Conservation (phyloP, 2,329 filamentous ascomycete species). For the Mollisia scopiformis region DNA sequence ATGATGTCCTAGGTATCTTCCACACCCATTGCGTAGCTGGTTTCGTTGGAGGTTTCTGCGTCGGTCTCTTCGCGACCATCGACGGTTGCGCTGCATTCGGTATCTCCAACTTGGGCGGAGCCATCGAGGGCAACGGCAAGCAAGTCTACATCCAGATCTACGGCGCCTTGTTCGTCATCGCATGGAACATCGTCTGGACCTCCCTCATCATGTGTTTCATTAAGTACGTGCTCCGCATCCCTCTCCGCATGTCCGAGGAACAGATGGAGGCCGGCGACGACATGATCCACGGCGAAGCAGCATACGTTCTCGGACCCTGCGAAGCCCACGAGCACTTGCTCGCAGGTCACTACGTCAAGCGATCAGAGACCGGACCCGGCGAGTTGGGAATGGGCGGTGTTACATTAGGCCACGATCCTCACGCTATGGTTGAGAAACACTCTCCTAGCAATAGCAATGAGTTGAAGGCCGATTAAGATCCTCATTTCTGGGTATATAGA, state of each 20-base stretch:
- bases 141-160: slow-evolving; percentile 40
- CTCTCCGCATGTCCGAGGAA: slow-evolving; percentile 50
- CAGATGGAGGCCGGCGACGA: slow-evolving; percentile 49
- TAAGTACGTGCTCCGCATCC: slow-evolving; percentile 50
- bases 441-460: neutral
- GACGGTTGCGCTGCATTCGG: slow-evolving; percentile 51
- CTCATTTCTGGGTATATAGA: too few species aligned
- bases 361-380: slow-evolving; percentile 10
- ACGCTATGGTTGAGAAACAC: slow-evolving; percentile 4
- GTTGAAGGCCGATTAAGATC: neutral
- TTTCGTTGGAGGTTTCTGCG: slow-evolving; percentile 47
- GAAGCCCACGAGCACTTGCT: slow-evolving; percentile 24
- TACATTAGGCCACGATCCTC: slow-evolving; percentile 21
- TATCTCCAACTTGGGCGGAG: slow-evolving; percentile 47
- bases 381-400: slow-evolving; percentile 22
- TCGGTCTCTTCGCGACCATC: slow-evolving; percentile 49
- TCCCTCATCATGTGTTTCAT: slow-evolving; percentile 52
- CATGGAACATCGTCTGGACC: slow-evolving; percentile 54
- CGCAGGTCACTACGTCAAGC: slow-evolving; percentile 20
- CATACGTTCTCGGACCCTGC: slow-evolving; percentile 23
- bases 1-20: slow-evolving; percentile 55
- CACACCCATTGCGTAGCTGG: slow-evolving; percentile 53
- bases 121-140: slow-evolving; percentile 52
- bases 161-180: slow-evolving; percentile 51
- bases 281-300: slow-evolving; percentile 40